Evolutionary conservation across 306 rosid genomes (phyloP).

Genomic region (Vigna unguiculata): DNA sequence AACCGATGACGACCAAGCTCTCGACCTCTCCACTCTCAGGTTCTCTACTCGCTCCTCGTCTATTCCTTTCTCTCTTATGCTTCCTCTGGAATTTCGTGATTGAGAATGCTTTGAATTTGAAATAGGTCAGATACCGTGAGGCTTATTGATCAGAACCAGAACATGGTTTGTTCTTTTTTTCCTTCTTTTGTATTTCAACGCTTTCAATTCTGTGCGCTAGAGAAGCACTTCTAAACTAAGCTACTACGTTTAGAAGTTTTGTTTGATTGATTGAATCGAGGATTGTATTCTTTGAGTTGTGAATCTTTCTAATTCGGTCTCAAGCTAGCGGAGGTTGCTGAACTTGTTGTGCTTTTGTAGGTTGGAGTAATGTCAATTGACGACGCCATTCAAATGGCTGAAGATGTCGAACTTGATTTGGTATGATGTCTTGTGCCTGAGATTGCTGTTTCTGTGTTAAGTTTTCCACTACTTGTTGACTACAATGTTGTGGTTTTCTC

Average conservation of each 20-base stretch:
- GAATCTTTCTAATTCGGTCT: neutral
- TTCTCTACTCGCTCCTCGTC: conserved; percentile 5
- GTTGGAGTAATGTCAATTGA: conserved; percentile 78
- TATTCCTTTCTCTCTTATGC: neutral
- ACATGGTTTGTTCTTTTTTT: conserved; percentile 71
- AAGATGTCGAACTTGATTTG: conserved; percentile 85
- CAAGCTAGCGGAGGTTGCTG: conserved; percentile 30
- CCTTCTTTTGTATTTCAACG: neutral
- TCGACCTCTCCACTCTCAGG: conserved; percentile 71
- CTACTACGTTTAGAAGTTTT: neutral
- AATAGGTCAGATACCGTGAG: conserved; percentile 87
- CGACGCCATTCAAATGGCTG: conserved; percentile 79
- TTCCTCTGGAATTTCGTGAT: conserved; percentile 5
- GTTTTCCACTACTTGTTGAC: neutral
- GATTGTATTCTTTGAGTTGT: neutral
- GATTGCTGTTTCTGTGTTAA: neutral
- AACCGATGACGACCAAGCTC: conserved; percentile 65
- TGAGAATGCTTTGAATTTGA: conserved; percentile 37
- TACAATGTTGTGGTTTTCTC: neutral
- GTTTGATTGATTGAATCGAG: neutral
- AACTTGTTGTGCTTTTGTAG: conserved; percentile 52
- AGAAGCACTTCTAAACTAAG: neutral
- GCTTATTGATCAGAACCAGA: conserved; percentile 85
- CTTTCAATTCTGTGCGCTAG: neutral
- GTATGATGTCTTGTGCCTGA: conserved; percentile 47